phyloP scores from a whole-genome alignment of 768 basidiomycete species.

The Rhodotorula sphaerocarpa region DNA sequence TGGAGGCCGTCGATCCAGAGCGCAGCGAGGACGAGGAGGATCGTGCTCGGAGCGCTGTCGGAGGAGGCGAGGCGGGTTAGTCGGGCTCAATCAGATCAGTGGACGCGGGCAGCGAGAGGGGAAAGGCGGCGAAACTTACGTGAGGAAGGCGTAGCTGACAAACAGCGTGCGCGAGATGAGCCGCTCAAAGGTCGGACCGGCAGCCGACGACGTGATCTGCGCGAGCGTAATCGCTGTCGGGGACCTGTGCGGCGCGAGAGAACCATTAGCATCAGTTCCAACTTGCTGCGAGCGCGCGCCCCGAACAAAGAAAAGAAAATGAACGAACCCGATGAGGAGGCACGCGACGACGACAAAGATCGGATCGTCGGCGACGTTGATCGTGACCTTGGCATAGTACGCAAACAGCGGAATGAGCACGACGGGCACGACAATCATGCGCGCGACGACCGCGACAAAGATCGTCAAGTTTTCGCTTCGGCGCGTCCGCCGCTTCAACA shows the following conservation, averaged over 20 bases:
- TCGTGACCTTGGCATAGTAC: slow-evolving; percentile 50
- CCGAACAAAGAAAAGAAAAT: background rate
- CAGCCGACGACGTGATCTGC: slow-evolving; percentile 69
- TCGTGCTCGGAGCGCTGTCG: slow-evolving; percentile 8
- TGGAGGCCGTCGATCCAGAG: slow-evolving; percentile 21
- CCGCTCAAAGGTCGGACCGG: slow-evolving; percentile 73
- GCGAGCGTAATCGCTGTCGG: slow-evolving; percentile 41
- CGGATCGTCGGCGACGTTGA: slow-evolving; percentile 36
- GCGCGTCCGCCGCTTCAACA: background rate
- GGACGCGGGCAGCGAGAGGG: background rate
- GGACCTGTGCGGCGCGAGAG: background rate
- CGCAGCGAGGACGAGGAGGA: slow-evolving; percentile 23
- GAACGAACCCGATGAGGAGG: slow-evolving; percentile 54
- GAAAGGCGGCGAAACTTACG: slow-evolving; percentile 5
- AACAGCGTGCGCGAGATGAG: slow-evolving; percentile 20
- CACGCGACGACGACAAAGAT: slow-evolving; percentile 71
- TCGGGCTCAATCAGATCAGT: background rate
- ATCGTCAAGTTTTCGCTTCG: slow-evolving; percentile 53
- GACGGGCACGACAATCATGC: slow-evolving; percentile 80
- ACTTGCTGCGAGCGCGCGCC: background rate
- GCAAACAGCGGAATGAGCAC: slow-evolving; percentile 69
- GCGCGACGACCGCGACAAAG: slow-evolving; percentile 65
- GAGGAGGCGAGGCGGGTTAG: too few species aligned
- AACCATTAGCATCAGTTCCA: too few species aligned
- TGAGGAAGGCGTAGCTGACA: slow-evolving; percentile 21